Base-by-base conservation (phyloP, 257 asterid species). In the Ophiorrhiza pumila region DNA sequence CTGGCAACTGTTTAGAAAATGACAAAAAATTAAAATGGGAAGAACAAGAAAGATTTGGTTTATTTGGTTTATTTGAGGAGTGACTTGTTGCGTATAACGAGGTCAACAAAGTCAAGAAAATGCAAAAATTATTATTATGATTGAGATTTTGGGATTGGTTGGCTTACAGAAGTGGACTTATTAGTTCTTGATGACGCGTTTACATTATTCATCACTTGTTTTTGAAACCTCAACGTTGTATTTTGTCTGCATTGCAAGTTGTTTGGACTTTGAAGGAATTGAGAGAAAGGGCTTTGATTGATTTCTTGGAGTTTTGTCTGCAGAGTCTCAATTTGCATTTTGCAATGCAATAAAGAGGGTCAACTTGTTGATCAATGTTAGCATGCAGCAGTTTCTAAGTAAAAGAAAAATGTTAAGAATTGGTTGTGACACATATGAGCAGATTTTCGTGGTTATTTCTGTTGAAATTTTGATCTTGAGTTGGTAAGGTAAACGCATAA, bases 51-150 rank as follows among this genome's bases (percentile, higher is more conserved):
- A 50, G 27, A 29, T 11, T 67, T n/a, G n/a, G n/a, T n/a, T 64
- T 37, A 3, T 7, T 37, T 71, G 60, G 69, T 45, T 41, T 46
- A 47, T 71, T 29, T 50, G 31, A 7, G 70, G 55, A 69, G 12
- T 69, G 83, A 58, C 76, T 62, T 73, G 57, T 42, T 59, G 56
- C 75, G 45, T 45, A 32, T 60, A 55, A 71, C 59, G 76, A 84
- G 74, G 87, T 80, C 85, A 76, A 74, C 76, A 3, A 49, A 78
- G 83, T 80, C 69, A 68, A 80, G 47, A 69, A 76, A 58, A 60
- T 29, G 72, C 42, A 71, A 65, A 71, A 65, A 41, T 64, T 64
- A 59, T 41, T 23, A 7, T 5, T 3, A 22, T 3, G 14, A 2
- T 7, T 13, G 14, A 13, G 50, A 3, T 17, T 4, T 10, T n/a